Base-by-base conservation (phyloP, 2,329 filamentous ascomycete genomes). In the Trichophyton rubrum region DNA sequence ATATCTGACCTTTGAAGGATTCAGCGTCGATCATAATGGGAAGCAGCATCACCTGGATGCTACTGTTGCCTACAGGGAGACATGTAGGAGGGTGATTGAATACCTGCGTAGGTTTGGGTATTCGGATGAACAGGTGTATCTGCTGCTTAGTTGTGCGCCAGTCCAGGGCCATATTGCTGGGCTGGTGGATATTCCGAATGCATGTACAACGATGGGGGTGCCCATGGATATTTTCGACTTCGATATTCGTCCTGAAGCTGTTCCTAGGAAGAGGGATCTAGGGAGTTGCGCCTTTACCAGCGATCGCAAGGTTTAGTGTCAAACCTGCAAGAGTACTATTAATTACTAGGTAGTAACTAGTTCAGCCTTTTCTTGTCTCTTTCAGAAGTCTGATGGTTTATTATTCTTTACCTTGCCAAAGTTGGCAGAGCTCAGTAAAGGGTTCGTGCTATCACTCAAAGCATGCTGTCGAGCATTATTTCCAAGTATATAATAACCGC, bases 141-240 rank as follows among this genome's bases (percentile, higher is more conserved):
- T 96, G 33, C 75, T 96, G 58, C 76, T 96, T 55, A 91, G 87
- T 15, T 93, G 89, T 70, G 90, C 90, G 0, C 90, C 91, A 0
- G 82, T 96, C 3, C 88, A 95, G 72, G 91, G 91, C 0, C 89
- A 95, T 69, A 82, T 96, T 58, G 91, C 90, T 1, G 90, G 91
- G 0, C 87, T 96, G 61, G 90, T 95, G 7, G 90, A 95, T 72
- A 89, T 95, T 56, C 90, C 90, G 0, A 95, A 96, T 70, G 89
- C 88, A 0, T 96, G 91, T 70, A 95, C 90, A 3, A 96, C 91
- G 0, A 77, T 96, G 62, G 90, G 90, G 0, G 71, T 96, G 59
- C 91, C 91, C 0, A 89, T 95, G 79, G 91, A 96, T 74, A 95
- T 96, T 59, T 96, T 96, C 68, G 89, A 93, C 69, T 95, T 96